These are phyloP conservation scores for Aspergillus candidus DNA, from an alignment of 2,329 filamentous ascomycete species.

Conservation along the genomic window DNA sequence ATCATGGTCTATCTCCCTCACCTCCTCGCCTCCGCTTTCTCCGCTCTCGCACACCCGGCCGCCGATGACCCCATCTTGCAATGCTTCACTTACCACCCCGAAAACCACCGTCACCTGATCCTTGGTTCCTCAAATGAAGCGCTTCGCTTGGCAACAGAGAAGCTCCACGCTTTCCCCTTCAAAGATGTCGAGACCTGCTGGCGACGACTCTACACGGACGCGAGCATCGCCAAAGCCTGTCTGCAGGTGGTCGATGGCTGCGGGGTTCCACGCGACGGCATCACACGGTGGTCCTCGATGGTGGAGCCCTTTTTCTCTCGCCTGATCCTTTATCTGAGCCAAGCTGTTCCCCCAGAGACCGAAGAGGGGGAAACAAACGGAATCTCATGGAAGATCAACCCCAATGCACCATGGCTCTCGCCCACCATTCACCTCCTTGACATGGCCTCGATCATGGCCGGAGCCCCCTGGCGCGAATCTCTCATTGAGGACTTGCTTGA, in stretches of 20 bases:
- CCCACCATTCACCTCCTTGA: slow-evolving; percentile 63
- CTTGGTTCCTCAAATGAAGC: slow-evolving; percentile 36
- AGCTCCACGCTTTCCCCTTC: slow-evolving; percentile 52
- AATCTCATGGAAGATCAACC: slow-evolving; percentile 7
- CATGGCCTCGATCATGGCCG: slow-evolving; percentile 68
- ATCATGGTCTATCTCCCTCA: slow-evolving; percentile 18
- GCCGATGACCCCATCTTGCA: slow-evolving; percentile 32
- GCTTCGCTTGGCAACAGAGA: slow-evolving; percentile 45
- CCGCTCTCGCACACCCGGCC: slow-evolving; percentile 22
- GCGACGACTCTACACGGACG: slow-evolving; percentile 54
- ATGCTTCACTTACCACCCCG: slow-evolving; percentile 24
- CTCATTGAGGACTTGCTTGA: slow-evolving; percentile 35
- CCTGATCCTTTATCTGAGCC: slow-evolving; percentile 13
- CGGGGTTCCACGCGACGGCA: slow-evolving; percentile 7
- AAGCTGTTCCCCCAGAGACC: slow-evolving; percentile 4
- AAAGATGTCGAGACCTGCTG: slow-evolving; percentile 52
- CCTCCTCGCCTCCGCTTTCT: slow-evolving; percentile 20
- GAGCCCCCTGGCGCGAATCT: slow-evolving; percentile 53
- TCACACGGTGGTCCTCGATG: neutral
- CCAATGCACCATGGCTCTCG: slow-evolving; percentile 44
- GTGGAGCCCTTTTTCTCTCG: neutral
- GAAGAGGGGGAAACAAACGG: neutral
- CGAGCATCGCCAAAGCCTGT: slow-evolving; percentile 45
- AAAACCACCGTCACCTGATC: slow-evolving; percentile 19
- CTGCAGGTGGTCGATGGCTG: slow-evolving; percentile 23